Base-by-base conservation (phyloP, 768 basidiomycete genomes). In the Tylopilus cervinicoccineus region DNA sequence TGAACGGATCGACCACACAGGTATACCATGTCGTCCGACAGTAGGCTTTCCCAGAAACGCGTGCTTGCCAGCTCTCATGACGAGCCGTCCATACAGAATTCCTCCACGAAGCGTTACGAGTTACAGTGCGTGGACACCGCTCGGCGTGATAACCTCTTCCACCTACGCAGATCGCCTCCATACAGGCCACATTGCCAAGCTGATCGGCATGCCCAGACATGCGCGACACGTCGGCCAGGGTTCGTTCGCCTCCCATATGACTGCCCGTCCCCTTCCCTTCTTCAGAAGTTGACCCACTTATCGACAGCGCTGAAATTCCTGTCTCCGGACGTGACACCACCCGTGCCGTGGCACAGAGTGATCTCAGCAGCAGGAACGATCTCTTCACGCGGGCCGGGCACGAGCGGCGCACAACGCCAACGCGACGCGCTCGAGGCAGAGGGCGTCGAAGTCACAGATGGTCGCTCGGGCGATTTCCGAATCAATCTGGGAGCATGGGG, bases 201-300 rank as follows among this genome's bases (percentile, higher is more conserved):
- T 92, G 20, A 75, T 88, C 46, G 86, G 86, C 16, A 87, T 86
- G 84, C 89, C 88, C 0, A 74, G 73, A 22, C 78, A 92, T 66
- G 80, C 89, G 5, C 76, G 89, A 39, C 87, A 88, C 56, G 88
- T 92, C 23, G 89, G 89, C 5, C 86, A 89, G 74, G 88, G 89
- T 86, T 52, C 44, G 70, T 43, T 16, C 38, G 26, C 29, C 7
- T 37, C 6, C 6, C 6, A 6, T 19, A n/a, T n/a, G n/a, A n/a
- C n/a, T n/a, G n/a, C n/a, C n/a, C n/a, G n/a, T n/a, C n/a, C n/a
- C n/a, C n/a, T n/a, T n/a, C 13, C 17, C 20, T 23, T 14, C 11
- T 17, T 24, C 29, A 24, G 4, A 37, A 24, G 11, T 51, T 50
- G 17, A 48, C 34, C n/a, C n/a, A 6, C 4, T 14, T 51, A 29